These are phyloP conservation scores for Ettlia oleoabundans DNA, from an alignment of 139 green algal species.

Conservation along the genomic window DNA sequence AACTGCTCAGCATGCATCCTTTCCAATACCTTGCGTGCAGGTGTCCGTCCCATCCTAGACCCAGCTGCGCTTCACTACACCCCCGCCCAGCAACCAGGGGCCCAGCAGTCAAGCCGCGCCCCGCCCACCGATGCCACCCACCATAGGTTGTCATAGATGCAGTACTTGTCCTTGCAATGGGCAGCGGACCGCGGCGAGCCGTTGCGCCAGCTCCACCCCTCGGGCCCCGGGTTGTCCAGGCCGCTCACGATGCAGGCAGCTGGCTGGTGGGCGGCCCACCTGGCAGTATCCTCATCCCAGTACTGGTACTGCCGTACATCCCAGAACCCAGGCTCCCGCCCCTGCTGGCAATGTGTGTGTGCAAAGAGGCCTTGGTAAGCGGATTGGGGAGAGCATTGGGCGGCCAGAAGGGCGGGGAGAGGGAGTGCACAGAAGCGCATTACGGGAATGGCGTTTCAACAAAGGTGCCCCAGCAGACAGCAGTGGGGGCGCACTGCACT, in stretches of 20 bases:
- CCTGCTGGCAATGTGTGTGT: neutral
- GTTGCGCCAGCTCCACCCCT: constrained; percentile 53
- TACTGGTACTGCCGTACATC: constrained; percentile 66
- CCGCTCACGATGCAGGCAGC: constrained; percentile 56
- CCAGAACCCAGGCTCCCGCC: constrained; percentile 33
- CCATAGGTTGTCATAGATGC: constrained; percentile 67
- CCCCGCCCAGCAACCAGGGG: neutral
- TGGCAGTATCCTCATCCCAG: constrained; percentile 48
- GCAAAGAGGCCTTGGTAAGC: too few relatives aligned
- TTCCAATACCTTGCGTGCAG: too few relatives aligned
- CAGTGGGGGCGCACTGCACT: too few relatives aligned
- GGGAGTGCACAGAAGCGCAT: too few relatives aligned
- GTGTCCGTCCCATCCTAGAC: too few relatives aligned
- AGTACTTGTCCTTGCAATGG: constrained; percentile 46
- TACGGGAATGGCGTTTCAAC: too few relatives aligned
- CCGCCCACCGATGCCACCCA: neutral
- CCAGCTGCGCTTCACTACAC: too few relatives aligned
- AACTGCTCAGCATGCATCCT: too few relatives aligned
- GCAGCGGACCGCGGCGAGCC: constrained; percentile 67
- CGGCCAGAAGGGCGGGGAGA: too few relatives aligned
- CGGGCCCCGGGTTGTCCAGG: neutral
- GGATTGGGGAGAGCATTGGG: too few relatives aligned
- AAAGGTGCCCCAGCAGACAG: too few relatives aligned
- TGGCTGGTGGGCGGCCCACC: constrained; percentile 60
- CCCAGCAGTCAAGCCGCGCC: neutral